Conservation (phyloP, 108 stramenopile genomes). For the Nitzschia sp. region DNA sequence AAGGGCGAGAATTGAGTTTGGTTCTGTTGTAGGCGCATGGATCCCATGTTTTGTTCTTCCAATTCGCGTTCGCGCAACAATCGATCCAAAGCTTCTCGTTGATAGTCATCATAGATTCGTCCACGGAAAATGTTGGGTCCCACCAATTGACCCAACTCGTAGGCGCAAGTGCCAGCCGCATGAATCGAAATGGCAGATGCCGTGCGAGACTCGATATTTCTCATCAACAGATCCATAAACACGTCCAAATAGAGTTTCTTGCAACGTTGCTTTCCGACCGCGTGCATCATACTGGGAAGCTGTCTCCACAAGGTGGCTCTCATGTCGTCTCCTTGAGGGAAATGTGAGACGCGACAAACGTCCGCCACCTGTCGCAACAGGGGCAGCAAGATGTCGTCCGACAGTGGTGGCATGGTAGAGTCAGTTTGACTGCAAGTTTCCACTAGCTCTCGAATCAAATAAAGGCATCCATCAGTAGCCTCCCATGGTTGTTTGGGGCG, state of each 20-base stretch:
- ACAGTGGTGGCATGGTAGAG: constrained; percentile 25
- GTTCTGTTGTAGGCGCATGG: constrained; percentile 17
- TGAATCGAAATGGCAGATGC: constrained; percentile 80
- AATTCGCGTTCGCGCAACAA: constrained; percentile 63
- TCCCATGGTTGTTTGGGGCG: constrained; percentile 95
- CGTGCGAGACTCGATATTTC: constrained; percentile 62
- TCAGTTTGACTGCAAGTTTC: constrained; percentile 44
- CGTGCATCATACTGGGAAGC: constrained; percentile 71
- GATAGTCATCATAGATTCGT: constrained; percentile 66
- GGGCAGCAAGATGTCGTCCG: constrained; percentile 63
- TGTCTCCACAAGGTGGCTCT: constrained; percentile 81
- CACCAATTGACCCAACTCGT: constrained; percentile 74
- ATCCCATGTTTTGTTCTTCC: constrained; percentile 29
- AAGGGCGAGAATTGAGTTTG: constrained; percentile 47
- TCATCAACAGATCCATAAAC: constrained; percentile 73
- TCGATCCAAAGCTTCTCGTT: constrained; percentile 64
- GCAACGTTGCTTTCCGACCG: constrained; percentile 81
- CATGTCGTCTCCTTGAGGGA: constrained; percentile 82
- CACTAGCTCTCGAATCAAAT: constrained; percentile 80
- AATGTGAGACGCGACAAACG: constrained; percentile 79
- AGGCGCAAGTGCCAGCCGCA: constrained; percentile 80
- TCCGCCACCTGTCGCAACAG: constrained; percentile 74
- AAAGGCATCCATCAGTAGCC: constrained; percentile 93
- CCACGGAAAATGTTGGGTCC: constrained; percentile 76
- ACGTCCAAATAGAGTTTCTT: constrained; percentile 77